Conservation (phyloP, 306 rosid species). For the Inga oerstediana region DNA sequence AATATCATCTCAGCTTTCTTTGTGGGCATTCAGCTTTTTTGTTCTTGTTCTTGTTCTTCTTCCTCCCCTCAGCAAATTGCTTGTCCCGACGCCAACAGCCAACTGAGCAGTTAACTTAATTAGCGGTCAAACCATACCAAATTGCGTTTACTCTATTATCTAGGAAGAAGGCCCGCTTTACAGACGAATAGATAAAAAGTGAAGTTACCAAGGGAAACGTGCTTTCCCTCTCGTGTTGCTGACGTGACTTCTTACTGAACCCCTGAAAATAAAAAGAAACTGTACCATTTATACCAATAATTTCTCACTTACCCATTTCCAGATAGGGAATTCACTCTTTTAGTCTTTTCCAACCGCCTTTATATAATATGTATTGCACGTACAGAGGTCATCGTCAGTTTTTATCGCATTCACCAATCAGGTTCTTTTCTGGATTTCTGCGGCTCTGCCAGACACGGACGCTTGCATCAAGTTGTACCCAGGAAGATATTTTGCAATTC, state of each 20-base stretch:
- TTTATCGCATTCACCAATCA: constrained; percentile 19
- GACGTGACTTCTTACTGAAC: constrained; percentile 52
- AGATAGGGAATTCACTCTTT: constrained; percentile 30
- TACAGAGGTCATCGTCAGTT: constrained; percentile 17
- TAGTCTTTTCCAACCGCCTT: constrained; percentile 17
- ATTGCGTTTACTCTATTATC: constrained; percentile 17
- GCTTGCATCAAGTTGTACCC: neutral
- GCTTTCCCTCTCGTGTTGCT: constrained; percentile 21
- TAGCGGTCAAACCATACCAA: constrained; percentile 34
- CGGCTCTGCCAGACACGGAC: neutral
- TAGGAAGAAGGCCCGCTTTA: too few relatives aligned
- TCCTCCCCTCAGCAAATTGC: constrained; percentile 12
- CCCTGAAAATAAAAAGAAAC: neutral
- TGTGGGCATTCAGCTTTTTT: constrained; percentile 21
- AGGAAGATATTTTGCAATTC: neutral
- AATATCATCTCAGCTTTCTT: constrained; percentile 32
- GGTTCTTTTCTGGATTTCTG: constrained; percentile 27
- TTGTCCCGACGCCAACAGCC: constrained; percentile 38
- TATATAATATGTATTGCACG: neutral
- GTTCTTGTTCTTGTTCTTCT: neutral
- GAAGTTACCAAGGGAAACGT: constrained; percentile 5
- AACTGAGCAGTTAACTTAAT: constrained; percentile 8
- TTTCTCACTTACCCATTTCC: constrained; percentile 20
- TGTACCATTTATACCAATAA: constrained; percentile 4
- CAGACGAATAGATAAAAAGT: too few relatives aligned